A percentile compares a stretch with the other conserved stretches of the same genome.
Evolutionary conservation across 2,329 filamentous ascomycete species (phyloP).

Genomic region (Incumbomyces lentus): DNA sequence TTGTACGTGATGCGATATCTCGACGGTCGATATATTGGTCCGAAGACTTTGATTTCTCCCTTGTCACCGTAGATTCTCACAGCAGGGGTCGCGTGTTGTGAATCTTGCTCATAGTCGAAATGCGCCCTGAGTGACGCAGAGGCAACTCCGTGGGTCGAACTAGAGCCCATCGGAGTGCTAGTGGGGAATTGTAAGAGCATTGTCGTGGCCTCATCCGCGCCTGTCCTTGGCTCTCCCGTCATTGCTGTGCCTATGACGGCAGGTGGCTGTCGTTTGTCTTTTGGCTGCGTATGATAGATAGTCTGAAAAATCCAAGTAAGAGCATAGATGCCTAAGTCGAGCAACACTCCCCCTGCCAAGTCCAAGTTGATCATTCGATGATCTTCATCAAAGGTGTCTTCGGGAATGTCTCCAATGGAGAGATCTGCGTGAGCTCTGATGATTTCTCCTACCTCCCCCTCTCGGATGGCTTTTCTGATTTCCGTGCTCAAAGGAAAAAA

Average conservation of each 20-base stretch:
- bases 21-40: constrained; percentile 21
- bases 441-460: constrained; percentile 45
- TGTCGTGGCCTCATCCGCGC: constrained; percentile 24
- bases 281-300: constrained; percentile 53
- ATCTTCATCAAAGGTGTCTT: constrained; percentile 6
- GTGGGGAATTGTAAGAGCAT: constrained; percentile 21
- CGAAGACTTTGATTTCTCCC: constrained; percentile 22
- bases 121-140: constrained; percentile 21
- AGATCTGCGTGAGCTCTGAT: constrained; percentile 47
- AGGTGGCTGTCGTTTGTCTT: constrained; percentile 53
- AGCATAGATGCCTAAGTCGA: constrained; percentile 81
- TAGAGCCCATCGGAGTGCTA: constrained; percentile 50
- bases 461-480: constrained; percentile 51
- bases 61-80: constrained; percentile 22
- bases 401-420: constrained; percentile 9
- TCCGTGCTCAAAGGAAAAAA: constrained; percentile 77
- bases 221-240: constrained; percentile 17
- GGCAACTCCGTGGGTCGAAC: constrained; percentile 50
- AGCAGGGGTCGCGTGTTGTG: constrained; percentile 34
- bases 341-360: constrained; percentile 68
- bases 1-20: constrained; percentile 53
- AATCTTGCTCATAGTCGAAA: constrained; percentile 19
- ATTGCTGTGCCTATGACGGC: constrained; percentile 49
- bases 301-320: constrained; percentile 71
- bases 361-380: constrained; percentile 74